Base-by-base conservation (phyloP, 345 rosid species). In the Stellera chamaejasme region DNA sequence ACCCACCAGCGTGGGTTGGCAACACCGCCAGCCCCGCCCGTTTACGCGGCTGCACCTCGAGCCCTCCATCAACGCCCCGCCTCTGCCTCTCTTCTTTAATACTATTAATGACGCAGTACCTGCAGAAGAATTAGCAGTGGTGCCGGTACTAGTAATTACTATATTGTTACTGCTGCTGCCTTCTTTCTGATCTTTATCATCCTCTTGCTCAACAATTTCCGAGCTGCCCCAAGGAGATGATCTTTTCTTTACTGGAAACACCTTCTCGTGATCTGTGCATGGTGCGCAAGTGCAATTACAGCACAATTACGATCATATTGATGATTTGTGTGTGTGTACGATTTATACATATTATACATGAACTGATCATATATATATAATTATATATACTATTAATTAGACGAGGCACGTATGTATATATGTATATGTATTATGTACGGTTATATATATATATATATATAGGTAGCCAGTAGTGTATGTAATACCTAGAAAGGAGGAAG, bases 1-100 rank as follows among this genome's bases (percentile, higher is more conserved):
- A 3, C 97, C 97, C 27, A 81, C 86, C 32, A 93, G 88, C 5
- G 99, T 93, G 70, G 77, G 97, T 42, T 89, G 97, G 56, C 90
- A 80, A 48, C 99, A 93, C 63, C 99, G 78, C 99, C 99, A 89
- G 50, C 99, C 99, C 68, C 96, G 74, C 32, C 99, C 99, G 28
- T 93, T 93, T 13, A 87, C 96, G 2, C 99, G 85, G 68, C 96
- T 93, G 77, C 97, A 93, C 67, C 97, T 52, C 28, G 99, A 89
- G 26, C 95, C 99, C 64, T 79, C 91, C 85, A 82, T 71, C 5
- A 86, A 54, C 44, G 63, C 74, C 64, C 81, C 79, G 15, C 80
- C 79, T 39, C 81, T 61, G 45, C 60, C 79, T 46, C 78, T 83
- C 79, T 71, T 86, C 69, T 75, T 79, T 8, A 43, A 19, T 62